phyloP scores from a whole-genome alignment of 1,139 yeast genomes.

The Eremothecium gossypii region DNA sequence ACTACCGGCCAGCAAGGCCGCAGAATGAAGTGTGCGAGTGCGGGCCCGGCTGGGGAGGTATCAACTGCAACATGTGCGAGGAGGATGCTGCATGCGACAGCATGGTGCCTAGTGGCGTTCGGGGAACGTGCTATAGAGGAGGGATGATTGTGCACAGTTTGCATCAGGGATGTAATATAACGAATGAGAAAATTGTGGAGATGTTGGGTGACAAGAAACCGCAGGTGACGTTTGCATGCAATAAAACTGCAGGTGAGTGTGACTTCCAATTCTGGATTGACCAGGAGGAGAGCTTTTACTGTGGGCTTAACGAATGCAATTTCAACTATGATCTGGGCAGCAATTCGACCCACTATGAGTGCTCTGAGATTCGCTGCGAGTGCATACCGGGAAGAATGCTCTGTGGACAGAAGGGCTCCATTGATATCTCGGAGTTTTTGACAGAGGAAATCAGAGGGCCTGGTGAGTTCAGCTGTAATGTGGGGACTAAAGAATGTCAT shows the following conservation, averaged over 20 bases:
- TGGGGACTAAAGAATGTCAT: constrained; percentile 49
- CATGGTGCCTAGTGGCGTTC: constrained; percentile 78
- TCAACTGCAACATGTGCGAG: constrained; percentile 81
- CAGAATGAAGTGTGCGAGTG: constrained; percentile 53
- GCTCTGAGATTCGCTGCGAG: constrained; percentile 68
- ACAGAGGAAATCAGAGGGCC: constrained; percentile 89
- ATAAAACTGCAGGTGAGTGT: constrained; percentile 55
- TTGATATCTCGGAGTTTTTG: constrained; percentile 87
- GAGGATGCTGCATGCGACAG: constrained; percentile 68
- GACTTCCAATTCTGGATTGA: constrained; percentile 96
- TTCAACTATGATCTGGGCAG: constrained; percentile 54
- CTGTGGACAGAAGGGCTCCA: constrained; percentile 90
- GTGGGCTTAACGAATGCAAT: constrained; percentile 66
- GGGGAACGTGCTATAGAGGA: constrained; percentile 84
- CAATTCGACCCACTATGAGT: constrained; percentile 67
- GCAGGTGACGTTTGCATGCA: constrained; percentile 87
- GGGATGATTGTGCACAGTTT: constrained; percentile 75
- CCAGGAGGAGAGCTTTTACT: constrained; percentile 77
- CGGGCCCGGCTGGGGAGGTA: constrained; percentile 83
- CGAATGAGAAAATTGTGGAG: constrained; percentile 74
- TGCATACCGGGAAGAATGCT: constrained; percentile 89
- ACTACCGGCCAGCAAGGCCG: constrained; percentile 53
- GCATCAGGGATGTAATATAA: constrained; percentile 91
- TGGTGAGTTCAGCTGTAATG: constrained; percentile 80
- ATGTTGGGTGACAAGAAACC: constrained; percentile 75